Base-by-base conservation (phyloP, 1,284 basidiomycete species). In the Apiotrichum sp. region DNA sequence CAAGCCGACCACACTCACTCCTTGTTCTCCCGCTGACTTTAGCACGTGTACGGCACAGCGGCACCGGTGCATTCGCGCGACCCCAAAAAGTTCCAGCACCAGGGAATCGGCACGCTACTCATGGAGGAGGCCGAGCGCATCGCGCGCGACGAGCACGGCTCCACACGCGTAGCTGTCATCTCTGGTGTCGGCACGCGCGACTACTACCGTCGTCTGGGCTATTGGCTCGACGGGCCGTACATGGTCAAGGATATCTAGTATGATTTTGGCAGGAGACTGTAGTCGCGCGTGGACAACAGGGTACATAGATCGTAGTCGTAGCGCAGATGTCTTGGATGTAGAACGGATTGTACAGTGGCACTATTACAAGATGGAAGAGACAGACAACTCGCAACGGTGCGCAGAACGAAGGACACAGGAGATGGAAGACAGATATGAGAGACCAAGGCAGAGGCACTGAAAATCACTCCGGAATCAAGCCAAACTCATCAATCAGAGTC, bases 121-220 rank as follows among this genome's bases (percentile, higher is more conserved):
- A 99, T 99, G 96, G 96, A 99, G 74, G 95, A 98, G 78, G 96
- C 96, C 1, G 96, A 98, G 76, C 82, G 92, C 61, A 98, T 99
- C 77, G 93, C 96, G n/a, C 80, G 87, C 61, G 95, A 98, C 68
- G 96, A 98, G 72, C 96, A 98, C 73, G 93, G 90, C 2, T 96
- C 91, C 73, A 72, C 73, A 4, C 61, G 74, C 77, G 78, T 99
- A 39, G 96, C 90, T 14, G 96, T 99, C 59, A 98, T 99, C 65
- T 93, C 93, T 33, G 87, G 89, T 63, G 91, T 97, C 52, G 93
- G 93, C 31, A 98, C 91, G 31, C 82, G 90, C 65, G 93, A 93
- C 72, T 97, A 97, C 74, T 96, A 97, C 76, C 83, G 91, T 59
- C 85, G 90, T 68, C 78, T 98, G 52, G 93, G 93, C 4, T 98